A percentile compares a stretch with the other conserved stretches of the same genome.
Evolutionary conservation across 305 asterid genomes (phyloP).

Genomic region (Stenogyne calaminthoides): DNA sequence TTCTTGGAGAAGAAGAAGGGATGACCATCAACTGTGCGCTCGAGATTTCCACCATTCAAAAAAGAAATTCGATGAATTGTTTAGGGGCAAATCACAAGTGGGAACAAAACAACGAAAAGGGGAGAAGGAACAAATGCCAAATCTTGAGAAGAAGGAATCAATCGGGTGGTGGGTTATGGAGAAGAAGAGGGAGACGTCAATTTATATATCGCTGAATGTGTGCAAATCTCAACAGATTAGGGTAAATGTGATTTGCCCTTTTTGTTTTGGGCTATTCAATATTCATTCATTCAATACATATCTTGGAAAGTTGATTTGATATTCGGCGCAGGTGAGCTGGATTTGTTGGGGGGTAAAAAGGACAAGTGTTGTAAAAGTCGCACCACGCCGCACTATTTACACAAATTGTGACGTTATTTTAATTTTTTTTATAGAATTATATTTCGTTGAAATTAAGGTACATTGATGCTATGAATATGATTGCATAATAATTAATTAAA

Average conservation of each 20-base stretch:
- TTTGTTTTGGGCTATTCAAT: background rate
- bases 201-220: constrained; percentile 24
- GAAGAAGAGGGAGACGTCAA: constrained; percentile 21
- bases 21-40: constrained; percentile 67
- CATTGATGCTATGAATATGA: background rate
- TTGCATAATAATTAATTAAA: background rate
- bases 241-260: background rate
- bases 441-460: background rate
- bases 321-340: constrained; percentile 26
- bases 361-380: background rate
- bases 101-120: background rate
- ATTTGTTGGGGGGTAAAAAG: background rate
- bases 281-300: background rate
- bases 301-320: background rate
- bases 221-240: constrained; percentile 17
- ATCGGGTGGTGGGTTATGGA: constrained; percentile 11
- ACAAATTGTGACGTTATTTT: background rate
- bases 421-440: background rate
- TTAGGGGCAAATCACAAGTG: background rate
- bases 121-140: background rate
- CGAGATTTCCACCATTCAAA: constrained; percentile 97
- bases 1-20: constrained; percentile 54
- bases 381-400: constrained; percentile 5
- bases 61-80: constrained; percentile 27
- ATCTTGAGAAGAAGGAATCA: background rate